These are phyloP conservation scores for Calonectria pteridis DNA, from an alignment of 2,329 filamentous ascomycete genomes.

Conservation along the genomic window DNA sequence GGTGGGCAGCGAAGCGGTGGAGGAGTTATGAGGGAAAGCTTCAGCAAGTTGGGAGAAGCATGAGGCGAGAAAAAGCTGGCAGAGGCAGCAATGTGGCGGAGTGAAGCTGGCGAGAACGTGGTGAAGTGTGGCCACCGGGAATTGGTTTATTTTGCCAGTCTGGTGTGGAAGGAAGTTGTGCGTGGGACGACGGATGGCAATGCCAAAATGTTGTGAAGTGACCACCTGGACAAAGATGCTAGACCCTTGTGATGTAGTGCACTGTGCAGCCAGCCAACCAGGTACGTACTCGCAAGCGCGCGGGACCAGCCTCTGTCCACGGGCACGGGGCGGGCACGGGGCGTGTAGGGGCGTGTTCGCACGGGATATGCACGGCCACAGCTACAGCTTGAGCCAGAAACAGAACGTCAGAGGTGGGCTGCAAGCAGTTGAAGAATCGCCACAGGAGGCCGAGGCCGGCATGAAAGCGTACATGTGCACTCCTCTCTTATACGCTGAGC, in stretches of 20 bases:
- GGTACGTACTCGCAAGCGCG: constrained; percentile 18
- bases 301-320: constrained; percentile 16
- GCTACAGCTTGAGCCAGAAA: background rate
- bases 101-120: background rate
- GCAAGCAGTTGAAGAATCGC: background rate
- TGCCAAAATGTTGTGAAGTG: constrained; percentile 28
- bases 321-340: constrained; percentile 3
- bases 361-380: background rate
- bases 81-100: constrained; percentile 19
- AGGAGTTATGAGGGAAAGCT: constrained; percentile 27
- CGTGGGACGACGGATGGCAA: constrained; percentile 26
- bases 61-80: constrained; percentile 24
- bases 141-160: constrained; percentile 15
- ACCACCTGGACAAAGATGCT: constrained; percentile 29
- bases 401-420: background rate
- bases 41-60: constrained; percentile 27
- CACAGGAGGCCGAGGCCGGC: background rate
- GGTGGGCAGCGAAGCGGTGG: constrained; percentile 20
- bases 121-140: background rate
- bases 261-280: constrained; percentile 21
- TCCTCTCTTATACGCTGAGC: background rate
- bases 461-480: constrained; percentile 3
- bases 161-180: constrained; percentile 9
- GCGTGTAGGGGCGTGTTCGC: constrained; percentile 14
- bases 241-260: constrained; percentile 30